A percentile compares a stretch with the other conserved stretches of the same genome.
Conservation (phyloP, 257 asterid genomes). For the Craterostigma plantagineum region DNA sequence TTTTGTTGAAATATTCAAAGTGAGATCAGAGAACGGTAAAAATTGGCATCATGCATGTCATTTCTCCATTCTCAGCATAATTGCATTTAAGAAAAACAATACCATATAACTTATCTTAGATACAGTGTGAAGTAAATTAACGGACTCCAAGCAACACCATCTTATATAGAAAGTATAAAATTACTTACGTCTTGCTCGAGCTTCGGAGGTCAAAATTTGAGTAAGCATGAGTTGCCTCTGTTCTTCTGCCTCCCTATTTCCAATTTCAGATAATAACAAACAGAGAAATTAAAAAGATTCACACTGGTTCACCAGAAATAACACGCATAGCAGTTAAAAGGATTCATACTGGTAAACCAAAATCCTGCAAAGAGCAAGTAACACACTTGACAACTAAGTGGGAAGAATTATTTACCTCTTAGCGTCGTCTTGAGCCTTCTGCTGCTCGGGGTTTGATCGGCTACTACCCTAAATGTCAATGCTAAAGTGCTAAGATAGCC, state of each 20-base stretch:
- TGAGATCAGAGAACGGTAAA: background rate
- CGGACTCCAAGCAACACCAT: background rate
- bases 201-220: slow-evolving; percentile 65
- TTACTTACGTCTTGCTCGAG: slow-evolving; percentile 68
- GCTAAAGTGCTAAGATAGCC: slow-evolving; percentile 1
- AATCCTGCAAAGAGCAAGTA: background rate
- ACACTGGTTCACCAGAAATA: background rate
- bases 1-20: no score
- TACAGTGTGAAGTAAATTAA: background rate
- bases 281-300: background rate
- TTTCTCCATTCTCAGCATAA: no score
- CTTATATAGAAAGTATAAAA: background rate
- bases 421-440: slow-evolving; percentile 82
- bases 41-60: background rate
- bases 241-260: slow-evolving; percentile 80
- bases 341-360: no score
- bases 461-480: slow-evolving; percentile 37
- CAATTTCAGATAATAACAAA: slow-evolving; percentile 8
- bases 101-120: background rate
- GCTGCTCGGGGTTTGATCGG: slow-evolving; percentile 49
- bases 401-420: slow-evolving; percentile 39
- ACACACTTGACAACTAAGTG: slow-evolving; percentile 1
- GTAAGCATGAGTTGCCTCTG: slow-evolving; percentile 73
- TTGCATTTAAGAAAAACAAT: no score
- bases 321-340: no score